Evolutionary conservation across 2,329 filamentous ascomycete species (phyloP).

Genomic region (Aspergillus aculeatus): DNA sequence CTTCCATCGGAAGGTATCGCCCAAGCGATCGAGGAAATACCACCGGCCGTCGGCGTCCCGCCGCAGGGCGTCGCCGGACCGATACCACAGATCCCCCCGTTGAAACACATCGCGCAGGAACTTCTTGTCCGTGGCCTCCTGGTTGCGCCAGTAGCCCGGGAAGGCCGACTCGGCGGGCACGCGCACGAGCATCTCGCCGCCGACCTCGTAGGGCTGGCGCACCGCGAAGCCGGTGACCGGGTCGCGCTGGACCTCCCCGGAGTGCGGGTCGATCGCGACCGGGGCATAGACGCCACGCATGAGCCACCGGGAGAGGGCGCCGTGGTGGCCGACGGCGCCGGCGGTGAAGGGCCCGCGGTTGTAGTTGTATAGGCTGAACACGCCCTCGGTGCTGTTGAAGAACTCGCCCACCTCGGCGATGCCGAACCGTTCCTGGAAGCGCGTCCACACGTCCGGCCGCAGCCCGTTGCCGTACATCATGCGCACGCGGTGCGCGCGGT

Average conservation of each 20-base stretch:
- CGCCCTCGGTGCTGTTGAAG: conserved; percentile 74
- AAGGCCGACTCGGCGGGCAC: conserved; percentile 60
- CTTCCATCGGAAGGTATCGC: conserved; percentile 76
- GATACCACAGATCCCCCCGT: conserved; percentile 67
- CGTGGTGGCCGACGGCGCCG: conserved; percentile 69
- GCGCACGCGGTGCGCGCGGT: conserved; percentile 47
- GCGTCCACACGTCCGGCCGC: conserved; percentile 50
- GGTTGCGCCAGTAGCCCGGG: conserved; percentile 69
- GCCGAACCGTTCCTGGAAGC: conserved; percentile 55
- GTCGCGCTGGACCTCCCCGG: conserved; percentile 65
- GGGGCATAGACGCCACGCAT: conserved; percentile 60
- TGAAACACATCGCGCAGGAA: conserved; percentile 63
- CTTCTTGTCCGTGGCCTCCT: conserved; percentile 65
- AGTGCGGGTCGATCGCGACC: conserved; percentile 66
- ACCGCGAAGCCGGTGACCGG: conserved; percentile 66
- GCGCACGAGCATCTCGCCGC: conserved; percentile 73
- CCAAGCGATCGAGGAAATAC: conserved; percentile 69
- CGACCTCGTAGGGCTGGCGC: conserved; percentile 62
- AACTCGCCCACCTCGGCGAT: conserved; percentile 64
- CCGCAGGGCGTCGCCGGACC: conserved; percentile 66
- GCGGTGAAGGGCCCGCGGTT: conserved; percentile 62
- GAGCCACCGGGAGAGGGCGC: conserved; percentile 56
- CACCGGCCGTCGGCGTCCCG: conserved; percentile 63
- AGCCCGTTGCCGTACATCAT: conserved; percentile 52
- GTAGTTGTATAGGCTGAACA: conserved; percentile 62